These are phyloP conservation scores for Fusarium sp. DNA, from an alignment of 2,329 filamentous ascomycete genomes.

Conservation along the genomic window DNA sequence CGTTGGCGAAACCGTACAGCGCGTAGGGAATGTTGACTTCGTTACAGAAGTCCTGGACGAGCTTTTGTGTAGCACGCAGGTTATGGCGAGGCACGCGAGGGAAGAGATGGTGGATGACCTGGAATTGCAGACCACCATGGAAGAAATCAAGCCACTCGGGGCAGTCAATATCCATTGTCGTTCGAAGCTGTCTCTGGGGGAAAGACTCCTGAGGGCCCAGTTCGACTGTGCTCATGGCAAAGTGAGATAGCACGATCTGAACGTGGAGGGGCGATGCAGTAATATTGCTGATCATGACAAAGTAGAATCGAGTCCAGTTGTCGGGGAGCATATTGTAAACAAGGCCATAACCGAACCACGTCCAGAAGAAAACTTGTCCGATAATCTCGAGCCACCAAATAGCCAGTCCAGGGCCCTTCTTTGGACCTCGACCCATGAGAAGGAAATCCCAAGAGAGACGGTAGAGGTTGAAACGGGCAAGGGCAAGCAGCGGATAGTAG, in stretches of 20 bases:
- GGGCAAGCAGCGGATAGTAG: constrained; percentile 83
- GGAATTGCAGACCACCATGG: constrained; percentile 89
- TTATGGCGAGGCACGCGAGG: constrained; percentile 88
- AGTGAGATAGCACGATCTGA: constrained; percentile 92
- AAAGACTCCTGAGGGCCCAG: constrained; percentile 87
- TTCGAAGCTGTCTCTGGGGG: constrained; percentile 89
- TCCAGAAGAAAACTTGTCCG: constrained; percentile 85
- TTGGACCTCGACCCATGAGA: constrained; percentile 74
- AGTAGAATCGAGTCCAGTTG: constrained; percentile 75
- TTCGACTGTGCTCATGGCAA: constrained; percentile 91
- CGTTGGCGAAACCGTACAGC: constrained; percentile 84
- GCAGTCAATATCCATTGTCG: constrained; percentile 93
- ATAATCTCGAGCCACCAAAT: constrained; percentile 82
- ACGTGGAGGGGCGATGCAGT: constrained; percentile 85
- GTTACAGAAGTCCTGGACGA: constrained; percentile 83
- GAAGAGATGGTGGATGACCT: constrained; percentile 87
- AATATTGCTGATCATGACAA: constrained; percentile 83
- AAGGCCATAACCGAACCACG: constrained; percentile 85
- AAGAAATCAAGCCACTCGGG: constrained; percentile 89
- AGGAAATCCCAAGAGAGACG: constrained; percentile 83
- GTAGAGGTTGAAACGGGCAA: constrained; percentile 91
- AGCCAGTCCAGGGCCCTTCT: constrained; percentile 83
- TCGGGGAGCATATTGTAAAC: constrained; percentile 78
- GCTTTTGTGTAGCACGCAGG: constrained; percentile 76
- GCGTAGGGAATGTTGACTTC: constrained; percentile 88